These are phyloP conservation scores for Microbotryum violaceum DNA, from an alignment of 1,284 basidiomycete genomes.

Conservation along the genomic window DNA sequence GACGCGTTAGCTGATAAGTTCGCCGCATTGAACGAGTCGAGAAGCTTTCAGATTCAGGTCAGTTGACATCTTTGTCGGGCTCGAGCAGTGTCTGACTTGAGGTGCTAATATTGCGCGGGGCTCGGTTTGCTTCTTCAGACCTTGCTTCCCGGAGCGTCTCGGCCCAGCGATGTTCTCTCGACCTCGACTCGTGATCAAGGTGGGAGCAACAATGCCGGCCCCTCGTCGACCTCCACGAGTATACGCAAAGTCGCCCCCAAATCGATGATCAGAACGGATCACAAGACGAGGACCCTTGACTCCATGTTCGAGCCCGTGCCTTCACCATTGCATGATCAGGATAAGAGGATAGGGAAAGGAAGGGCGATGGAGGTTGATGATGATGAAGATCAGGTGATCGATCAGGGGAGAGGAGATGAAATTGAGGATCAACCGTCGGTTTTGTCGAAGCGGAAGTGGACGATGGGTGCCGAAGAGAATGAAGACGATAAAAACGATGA, in stretches of 20 bases:
- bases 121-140: constrained; percentile 35
- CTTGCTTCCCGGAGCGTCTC: constrained; percentile 40
- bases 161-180: constrained; percentile 15
- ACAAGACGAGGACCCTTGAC: constrained; percentile 79
- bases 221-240: neutral
- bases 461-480: constrained; percentile 29
- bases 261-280: constrained; percentile 85
- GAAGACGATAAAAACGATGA: constrained; percentile 14
- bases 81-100: neutral
- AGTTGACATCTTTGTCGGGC: constrained; percentile 6
- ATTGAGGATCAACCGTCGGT: constrained; percentile 29
- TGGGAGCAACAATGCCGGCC: constrained; percentile 1
- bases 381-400: constrained; percentile 20
- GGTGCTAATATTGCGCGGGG: neutral
- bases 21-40: constrained; percentile 56
- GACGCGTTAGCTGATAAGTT: constrained; percentile 60
- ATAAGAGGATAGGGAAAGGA: constrained; percentile 1
- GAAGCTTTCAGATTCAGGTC: constrained; percentile 77
- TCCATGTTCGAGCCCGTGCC: constrained; percentile 61
- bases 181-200: no score
- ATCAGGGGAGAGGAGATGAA: constrained; percentile 30
- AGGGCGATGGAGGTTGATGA: constrained; percentile 4
- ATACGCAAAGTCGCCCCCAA: constrained; percentile 53
- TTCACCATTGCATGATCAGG: constrained; percentile 2
- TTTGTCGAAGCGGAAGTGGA: neutral